Evolutionary conservation across 2,329 filamentous ascomycete species (phyloP).

Genomic region (Ceratocystis cubensis): DNA sequence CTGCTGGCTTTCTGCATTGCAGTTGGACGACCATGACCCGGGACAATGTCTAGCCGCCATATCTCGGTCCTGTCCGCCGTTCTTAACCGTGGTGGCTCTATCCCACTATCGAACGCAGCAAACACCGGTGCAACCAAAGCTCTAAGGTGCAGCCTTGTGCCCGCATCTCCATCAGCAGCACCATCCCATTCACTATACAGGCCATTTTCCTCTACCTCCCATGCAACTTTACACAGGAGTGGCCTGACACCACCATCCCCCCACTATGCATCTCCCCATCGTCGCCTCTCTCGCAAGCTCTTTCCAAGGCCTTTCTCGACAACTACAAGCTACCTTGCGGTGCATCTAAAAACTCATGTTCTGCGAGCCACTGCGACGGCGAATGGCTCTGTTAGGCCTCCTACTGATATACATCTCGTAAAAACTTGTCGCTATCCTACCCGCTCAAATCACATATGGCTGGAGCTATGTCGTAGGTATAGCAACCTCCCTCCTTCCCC

Average conservation of each 20-base stretch:
- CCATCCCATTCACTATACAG: not conserved
- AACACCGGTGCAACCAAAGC: not conserved
- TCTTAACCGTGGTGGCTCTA: not conserved
- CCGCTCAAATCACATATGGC: not conserved
- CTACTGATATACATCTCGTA: not conserved
- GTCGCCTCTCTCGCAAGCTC: not conserved
- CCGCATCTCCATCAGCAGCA: not conserved
- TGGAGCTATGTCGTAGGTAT: constrained; percentile 2
- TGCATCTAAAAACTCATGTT: not conserved
- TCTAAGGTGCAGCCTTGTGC: not conserved
- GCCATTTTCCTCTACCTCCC: not conserved
- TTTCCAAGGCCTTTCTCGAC: not conserved
- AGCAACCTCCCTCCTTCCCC: not conserved
- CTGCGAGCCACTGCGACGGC: not conserved
- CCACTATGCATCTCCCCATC: constrained; percentile 8
- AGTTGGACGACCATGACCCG: constrained; percentile 29
- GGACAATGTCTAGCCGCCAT: constrained; percentile 32
- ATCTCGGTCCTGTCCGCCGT: constrained; percentile 11
- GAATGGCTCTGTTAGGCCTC: not conserved
- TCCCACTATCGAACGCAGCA: not conserved
- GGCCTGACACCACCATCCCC: constrained; percentile 5
- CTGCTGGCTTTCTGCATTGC: constrained; percentile 21
- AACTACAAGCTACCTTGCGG: not conserved
- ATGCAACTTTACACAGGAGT: not conserved
- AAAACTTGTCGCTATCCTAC: not conserved